Evolutionary conservation across 495 filamentous ascomycete genomes (phyloP).

Genomic region (Peziza echinospora): DNA sequence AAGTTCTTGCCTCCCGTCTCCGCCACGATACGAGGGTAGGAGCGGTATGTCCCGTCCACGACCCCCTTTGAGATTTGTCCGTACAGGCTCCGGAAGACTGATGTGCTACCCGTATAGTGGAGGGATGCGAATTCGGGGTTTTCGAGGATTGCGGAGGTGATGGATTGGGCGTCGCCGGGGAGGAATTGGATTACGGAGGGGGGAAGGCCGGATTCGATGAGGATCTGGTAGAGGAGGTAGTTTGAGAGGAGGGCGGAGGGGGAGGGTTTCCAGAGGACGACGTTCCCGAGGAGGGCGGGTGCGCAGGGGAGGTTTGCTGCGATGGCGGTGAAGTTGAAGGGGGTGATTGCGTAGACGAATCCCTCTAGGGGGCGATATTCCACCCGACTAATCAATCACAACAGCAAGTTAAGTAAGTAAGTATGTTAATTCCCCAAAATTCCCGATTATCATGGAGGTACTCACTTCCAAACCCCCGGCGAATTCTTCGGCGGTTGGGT

Average conservation of each 20-base stretch:
- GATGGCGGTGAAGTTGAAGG: slow-evolving; percentile 82
- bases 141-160: slow-evolving; percentile 44
- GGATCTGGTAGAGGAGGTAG: slow-evolving; percentile 55
- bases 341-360: slow-evolving; percentile 68
- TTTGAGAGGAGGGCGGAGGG: slow-evolving; percentile 55
- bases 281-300: slow-evolving; percentile 64
- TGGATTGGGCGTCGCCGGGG: slow-evolving; percentile 50
- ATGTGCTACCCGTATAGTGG: slow-evolving; percentile 63
- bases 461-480: slow-evolving; percentile 54
- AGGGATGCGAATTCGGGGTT: slow-evolving; percentile 54
- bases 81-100: slow-evolving; percentile 58
- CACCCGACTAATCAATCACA: slow-evolving; percentile 27
- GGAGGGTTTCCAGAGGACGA: slow-evolving; percentile 76
- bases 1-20: slow-evolving; percentile 90
- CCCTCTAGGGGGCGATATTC: slow-evolving; percentile 72
- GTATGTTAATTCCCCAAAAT: too few species aligned
- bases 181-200: slow-evolving; percentile 65
- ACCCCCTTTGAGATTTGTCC: slow-evolving; percentile 47
- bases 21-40: slow-evolving; percentile 62
- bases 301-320: slow-evolving; percentile 54
- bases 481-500: slow-evolving; percentile 62
- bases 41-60: slow-evolving; percentile 42
- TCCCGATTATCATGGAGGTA: too few species aligned
- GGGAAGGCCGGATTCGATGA: slow-evolving; percentile 72
- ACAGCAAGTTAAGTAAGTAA: slow-evolving; percentile 3